Evolutionary conservation across 805 yeast genomes (phyloP), one percentile per base, ranked within the genome.

Genomic region (Kazachstania taianensis): DNA sequence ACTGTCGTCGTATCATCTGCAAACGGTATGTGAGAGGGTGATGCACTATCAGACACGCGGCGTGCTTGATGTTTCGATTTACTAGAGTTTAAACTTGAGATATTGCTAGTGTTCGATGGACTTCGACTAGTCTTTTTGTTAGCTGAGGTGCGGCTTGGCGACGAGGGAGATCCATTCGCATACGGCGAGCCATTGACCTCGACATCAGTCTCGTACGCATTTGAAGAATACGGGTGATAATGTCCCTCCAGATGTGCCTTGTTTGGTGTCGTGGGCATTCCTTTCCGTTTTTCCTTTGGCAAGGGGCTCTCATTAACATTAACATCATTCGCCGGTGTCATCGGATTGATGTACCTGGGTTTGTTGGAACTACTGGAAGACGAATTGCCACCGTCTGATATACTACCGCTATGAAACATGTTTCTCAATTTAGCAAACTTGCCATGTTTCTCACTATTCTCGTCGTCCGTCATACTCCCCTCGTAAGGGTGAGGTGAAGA

Each of bases 401-500:
- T 31, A 18, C 30, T 12, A 27, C 12, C 9, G 18, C 7, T 33
- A 20, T 45, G 50, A 19, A 51, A 48, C 4, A 51, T 45, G 23
- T 36, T 47, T 30, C 44, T 51, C 16, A 51, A 39, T 20, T 48
- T 44, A 3, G 49, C 39, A 23, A 51, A 42, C 35, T 41, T 43
- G 20, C 37, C 45, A 8, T 10, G 9, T 13, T 14, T 26, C 9
- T 26, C 29, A 8, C 8, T 13, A 13, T 26, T 14, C 17, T 26
- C 15, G 9, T 22, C 12, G 12, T 26, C 29, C 8, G 12, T 13
- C 13, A 12, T 26, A 9, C 25, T 44, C 32, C 28, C 38, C 37
- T 32, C 25, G 4, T 9, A 22, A n/a, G 12, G 12, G 12, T 9
- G 8, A 4, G 25, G 25, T 22, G 12, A 9, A 22, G 25, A n/a